A percentile compares a stretch with the other conserved stretches of the same genome.
These are phyloP conservation scores for Maudiozyma bulderi DNA, from an alignment of 805 yeast species.

Conservation along the genomic window DNA sequence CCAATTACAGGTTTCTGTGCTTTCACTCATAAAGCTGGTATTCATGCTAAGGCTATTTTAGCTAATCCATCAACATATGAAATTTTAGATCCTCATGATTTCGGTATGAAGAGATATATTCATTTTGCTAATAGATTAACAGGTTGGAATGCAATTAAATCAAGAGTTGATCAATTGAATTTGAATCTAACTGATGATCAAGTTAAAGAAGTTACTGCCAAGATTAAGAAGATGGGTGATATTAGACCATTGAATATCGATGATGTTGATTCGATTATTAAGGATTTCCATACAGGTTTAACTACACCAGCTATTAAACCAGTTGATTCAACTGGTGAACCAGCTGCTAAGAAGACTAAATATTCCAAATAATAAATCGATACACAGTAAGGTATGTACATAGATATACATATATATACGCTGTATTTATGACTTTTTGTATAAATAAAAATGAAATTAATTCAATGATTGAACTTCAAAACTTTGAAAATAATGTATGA, in stretches of 20 bases:
- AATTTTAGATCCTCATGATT: conserved; percentile 87
- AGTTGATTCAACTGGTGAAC: conserved; percentile 7
- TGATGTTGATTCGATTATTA: conserved; percentile 93
- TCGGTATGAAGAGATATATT: conserved; percentile 90
- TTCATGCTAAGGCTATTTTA: conserved; percentile 95
- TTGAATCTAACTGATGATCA: conserved; percentile 84
- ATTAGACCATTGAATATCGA: conserved; percentile 89
- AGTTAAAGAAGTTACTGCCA: conserved; percentile 87
- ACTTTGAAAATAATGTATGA: too few relatives aligned
- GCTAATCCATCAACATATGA: conserved; percentile 98
- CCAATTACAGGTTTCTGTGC: conserved; percentile 99
- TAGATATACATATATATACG: neutral
- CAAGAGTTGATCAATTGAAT: conserved; percentile 94
- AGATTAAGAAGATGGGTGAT: conserved; percentile 91
- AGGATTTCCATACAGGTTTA: conserved; percentile 73
- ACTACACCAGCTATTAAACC: conserved; percentile 11
- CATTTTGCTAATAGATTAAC: conserved; percentile 97
- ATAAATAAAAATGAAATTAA: too few relatives aligned
- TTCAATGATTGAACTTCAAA: too few relatives aligned
- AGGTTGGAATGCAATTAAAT: conserved; percentile 98
- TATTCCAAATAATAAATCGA: neutral
- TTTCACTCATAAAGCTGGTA: conserved; percentile 98
- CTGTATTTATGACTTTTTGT: neutral
- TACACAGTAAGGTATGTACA: neutral
- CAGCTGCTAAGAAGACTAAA: conserved; percentile 12